Evolutionary conservation across 768 basidiomycete genomes (phyloP).

Genomic region (Hericium rajendrae): DNA sequence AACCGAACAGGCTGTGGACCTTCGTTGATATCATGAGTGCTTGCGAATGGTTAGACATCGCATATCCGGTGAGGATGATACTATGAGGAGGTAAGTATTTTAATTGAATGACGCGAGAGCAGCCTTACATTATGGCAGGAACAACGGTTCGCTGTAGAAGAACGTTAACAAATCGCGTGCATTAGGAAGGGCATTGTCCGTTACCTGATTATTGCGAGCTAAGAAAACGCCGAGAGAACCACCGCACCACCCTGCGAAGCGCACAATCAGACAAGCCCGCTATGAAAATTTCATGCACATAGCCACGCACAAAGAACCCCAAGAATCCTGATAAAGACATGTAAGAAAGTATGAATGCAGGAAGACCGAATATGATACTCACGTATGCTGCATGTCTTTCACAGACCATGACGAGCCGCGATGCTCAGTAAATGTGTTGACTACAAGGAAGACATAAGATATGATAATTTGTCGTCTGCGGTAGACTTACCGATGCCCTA

Average conservation of each 20-base stretch:
- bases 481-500: slow-evolving; percentile 15
- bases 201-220: slow-evolving; percentile 64
- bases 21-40: slow-evolving; percentile 74
- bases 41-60: slow-evolving; percentile 86
- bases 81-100: slow-evolving; percentile 24
- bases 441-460: slow-evolving; percentile 22
- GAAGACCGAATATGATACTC: slow-evolving; percentile 20
- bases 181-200: slow-evolving; percentile 9
- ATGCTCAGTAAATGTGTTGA: slow-evolving; percentile 93
- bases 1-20: slow-evolving; percentile 83
- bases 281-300: no score
- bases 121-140: slow-evolving; percentile 65
- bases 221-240: slow-evolving; percentile 84
- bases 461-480: no score
- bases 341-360: neutral
- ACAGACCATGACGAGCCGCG: slow-evolving; percentile 73
- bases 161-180: neutral
- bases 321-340: slow-evolving; percentile 38
- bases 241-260: slow-evolving; percentile 74
- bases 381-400: slow-evolving; percentile 96
- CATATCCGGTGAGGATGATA: slow-evolving; percentile 88
- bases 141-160: slow-evolving; percentile 58
- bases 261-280: no score
- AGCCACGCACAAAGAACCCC: slow-evolving; percentile 55
- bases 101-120: neutral